A percentile compares a stretch with the other conserved stretches of the same genome.
Conservation (phyloP, 2,329 filamentous ascomycete species). For the Cryphonectria nitschkei region DNA sequence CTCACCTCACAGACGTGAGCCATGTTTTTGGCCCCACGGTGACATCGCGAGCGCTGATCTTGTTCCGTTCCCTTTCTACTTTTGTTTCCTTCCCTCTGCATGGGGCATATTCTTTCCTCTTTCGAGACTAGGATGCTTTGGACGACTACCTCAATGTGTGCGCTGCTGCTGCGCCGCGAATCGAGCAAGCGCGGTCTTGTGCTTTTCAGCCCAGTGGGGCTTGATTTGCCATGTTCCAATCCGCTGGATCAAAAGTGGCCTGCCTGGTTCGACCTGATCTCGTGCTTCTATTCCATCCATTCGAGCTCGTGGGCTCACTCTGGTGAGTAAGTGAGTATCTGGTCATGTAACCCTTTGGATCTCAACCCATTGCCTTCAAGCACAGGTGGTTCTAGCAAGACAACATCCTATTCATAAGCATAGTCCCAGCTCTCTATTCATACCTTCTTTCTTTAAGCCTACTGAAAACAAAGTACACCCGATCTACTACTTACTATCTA, state of each 20-base stretch:
- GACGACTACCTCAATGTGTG: not conserved
- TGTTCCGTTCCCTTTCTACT: not conserved
- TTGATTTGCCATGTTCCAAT: not conserved
- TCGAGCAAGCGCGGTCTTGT: not conserved
- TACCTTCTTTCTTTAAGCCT: not conserved
- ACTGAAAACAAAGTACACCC: not conserved
- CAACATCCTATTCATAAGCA: not conserved
- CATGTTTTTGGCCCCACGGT: not conserved
- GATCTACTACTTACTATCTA: not conserved
- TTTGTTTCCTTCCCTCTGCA: not conserved
- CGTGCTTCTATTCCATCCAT: not conserved
- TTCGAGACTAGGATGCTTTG: not conserved
- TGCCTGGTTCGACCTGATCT: not conserved
- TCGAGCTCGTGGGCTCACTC: not conserved
- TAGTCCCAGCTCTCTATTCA: not conserved
- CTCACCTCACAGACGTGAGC: not conserved
- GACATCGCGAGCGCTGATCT: not conserved
- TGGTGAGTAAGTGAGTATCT: not conserved
- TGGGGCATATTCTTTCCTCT: not conserved
- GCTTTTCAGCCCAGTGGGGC: slow-evolving; percentile 5
- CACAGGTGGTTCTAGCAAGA: not conserved
- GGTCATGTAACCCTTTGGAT: not conserved
- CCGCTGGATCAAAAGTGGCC: not conserved
- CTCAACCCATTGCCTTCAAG: not conserved
- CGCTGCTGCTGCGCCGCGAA: not conserved